phyloP scores from a whole-genome alignment of 2,329 filamentous ascomycete genomes.

The Pochonia chlamydosporia region DNA sequence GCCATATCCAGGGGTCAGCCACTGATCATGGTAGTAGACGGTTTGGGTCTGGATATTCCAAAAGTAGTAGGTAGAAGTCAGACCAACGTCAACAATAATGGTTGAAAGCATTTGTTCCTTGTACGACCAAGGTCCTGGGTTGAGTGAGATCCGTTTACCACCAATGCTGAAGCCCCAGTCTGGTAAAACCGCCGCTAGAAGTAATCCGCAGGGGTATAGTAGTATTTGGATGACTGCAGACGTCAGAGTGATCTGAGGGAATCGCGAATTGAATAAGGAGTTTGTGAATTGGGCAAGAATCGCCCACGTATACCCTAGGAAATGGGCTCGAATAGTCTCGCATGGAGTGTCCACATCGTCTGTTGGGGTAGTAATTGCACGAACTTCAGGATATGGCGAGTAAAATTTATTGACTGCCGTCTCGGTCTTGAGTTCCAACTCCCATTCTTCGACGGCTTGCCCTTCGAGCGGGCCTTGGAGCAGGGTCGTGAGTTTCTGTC shows the following conservation, averaged over 20 bases:
- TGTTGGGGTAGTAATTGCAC: conserved; percentile 19
- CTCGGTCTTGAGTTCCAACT: conserved; percentile 13
- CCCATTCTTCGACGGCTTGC: conserved; percentile 12
- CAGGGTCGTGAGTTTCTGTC: conserved; percentile 13
- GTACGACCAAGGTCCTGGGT: conserved; percentile 35
- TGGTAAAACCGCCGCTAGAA: conserved; percentile 32
- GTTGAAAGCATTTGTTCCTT: conserved; percentile 38
- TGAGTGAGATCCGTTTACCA: conserved; percentile 25
- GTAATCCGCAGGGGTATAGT: conserved; percentile 32
- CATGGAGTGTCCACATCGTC: conserved; percentile 21
- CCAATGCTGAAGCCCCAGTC: conserved; percentile 35
- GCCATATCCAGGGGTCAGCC: conserved; percentile 23
- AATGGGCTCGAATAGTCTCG: conserved; percentile 22
- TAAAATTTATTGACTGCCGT: conserved; percentile 15
- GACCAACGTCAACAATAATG: conserved; percentile 24
- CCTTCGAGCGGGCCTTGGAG: conserved; percentile 12
- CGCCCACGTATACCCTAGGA: conserved; percentile 22
- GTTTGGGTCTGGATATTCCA: conserved; percentile 18
- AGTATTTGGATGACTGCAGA: conserved; percentile 30
- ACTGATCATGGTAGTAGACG: conserved; percentile 25
- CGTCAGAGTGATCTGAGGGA: conserved; percentile 7
- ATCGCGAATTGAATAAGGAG: conserved; percentile 11
- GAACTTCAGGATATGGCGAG: conserved; percentile 21
- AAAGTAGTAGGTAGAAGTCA: conserved; percentile 13
- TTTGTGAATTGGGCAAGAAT: conserved; percentile 10